These are phyloP conservation scores for Jacaranda mimosifolia DNA, from an alignment of 257 asterid species.

Conservation along the genomic window DNA sequence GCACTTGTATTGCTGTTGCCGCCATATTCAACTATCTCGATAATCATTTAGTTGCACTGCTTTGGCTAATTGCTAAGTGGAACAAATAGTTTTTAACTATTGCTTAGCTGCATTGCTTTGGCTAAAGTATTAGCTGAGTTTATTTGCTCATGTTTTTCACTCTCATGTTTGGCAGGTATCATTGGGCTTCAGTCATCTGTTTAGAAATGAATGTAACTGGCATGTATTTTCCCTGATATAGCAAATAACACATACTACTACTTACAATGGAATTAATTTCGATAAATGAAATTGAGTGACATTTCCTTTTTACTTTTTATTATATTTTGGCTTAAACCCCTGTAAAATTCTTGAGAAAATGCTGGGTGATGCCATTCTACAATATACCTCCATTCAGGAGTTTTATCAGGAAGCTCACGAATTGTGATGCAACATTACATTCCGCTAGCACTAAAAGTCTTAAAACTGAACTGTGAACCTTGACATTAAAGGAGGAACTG, in stretches of 20 bases:
- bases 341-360: not conserved
- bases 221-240: not conserved
- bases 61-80: too few relatives aligned
- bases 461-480: not conserved
- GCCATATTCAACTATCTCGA: not conserved
- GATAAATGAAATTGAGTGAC: not conserved
- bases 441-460: too few relatives aligned
- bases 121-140: not conserved
- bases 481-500: not conserved
- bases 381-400: not conserved
- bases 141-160: constrained; percentile 14
- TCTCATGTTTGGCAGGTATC: constrained; percentile 64
- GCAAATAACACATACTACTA: constrained; percentile 1
- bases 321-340: too few relatives aligned
- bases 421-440: not conserved
- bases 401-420: not conserved
- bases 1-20: not conserved
- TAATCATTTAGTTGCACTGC: not conserved
- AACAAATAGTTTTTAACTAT: too few relatives aligned
- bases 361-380: not conserved
- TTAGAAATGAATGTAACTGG: constrained; percentile 37
- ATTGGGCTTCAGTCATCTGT: constrained; percentile 90
- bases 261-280: not conserved
- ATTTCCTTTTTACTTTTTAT: not conserved
- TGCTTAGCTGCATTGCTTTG: too few relatives aligned